A percentile compares a stretch with the other conserved stretches of the same genome.
phyloP scores from a whole-genome alignment of 2,329 filamentous ascomycete genomes.

The Aspergillus glaucus region DNA sequence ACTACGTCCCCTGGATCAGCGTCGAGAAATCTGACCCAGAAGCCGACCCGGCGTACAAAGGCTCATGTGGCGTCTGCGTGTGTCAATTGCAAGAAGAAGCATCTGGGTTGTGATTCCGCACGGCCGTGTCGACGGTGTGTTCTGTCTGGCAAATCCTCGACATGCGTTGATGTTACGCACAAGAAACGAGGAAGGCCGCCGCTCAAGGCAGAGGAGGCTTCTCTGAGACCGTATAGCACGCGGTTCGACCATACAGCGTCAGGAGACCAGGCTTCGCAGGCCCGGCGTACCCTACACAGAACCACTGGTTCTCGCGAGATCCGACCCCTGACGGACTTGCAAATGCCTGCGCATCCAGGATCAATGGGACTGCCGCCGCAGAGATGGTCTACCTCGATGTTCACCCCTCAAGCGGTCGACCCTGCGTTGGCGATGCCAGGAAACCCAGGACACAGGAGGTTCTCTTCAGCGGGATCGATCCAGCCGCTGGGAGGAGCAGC shows the following conservation, averaged over 20 bases:
- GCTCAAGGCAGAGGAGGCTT: constrained; percentile 37
- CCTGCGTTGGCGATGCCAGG: constrained; percentile 19
- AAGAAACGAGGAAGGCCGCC: constrained; percentile 43
- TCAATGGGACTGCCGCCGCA: constrained; percentile 20
- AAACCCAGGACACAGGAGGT: constrained; percentile 22
- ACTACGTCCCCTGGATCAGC: constrained; percentile 13
- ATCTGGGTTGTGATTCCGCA: constrained; percentile 41
- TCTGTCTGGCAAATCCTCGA: constrained; percentile 39
- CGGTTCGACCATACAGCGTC: constrained; percentile 21
- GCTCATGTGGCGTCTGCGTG: constrained; percentile 44
- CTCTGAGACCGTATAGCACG: constrained; percentile 25
- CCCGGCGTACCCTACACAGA: constrained; percentile 24
- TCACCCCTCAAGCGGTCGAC: constrained; percentile 24
- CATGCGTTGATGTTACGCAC: constrained; percentile 42
- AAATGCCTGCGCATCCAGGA: constrained; percentile 18
- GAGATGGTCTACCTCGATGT: constrained; percentile 28
- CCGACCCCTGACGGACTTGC: constrained; percentile 33
- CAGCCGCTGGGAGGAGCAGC: neutral
- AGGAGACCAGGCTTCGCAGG: constrained; percentile 18
- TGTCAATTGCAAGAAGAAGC: constrained; percentile 45
- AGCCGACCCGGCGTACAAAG: constrained; percentile 40
- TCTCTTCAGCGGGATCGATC: constrained; percentile 26
- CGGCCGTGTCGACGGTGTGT: constrained; percentile 43
- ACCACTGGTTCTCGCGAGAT: constrained; percentile 33
- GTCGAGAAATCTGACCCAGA: constrained; percentile 26